phyloP scores from a whole-genome alignment of 306 rosid species.

The Begonia loranthoides region DNA sequence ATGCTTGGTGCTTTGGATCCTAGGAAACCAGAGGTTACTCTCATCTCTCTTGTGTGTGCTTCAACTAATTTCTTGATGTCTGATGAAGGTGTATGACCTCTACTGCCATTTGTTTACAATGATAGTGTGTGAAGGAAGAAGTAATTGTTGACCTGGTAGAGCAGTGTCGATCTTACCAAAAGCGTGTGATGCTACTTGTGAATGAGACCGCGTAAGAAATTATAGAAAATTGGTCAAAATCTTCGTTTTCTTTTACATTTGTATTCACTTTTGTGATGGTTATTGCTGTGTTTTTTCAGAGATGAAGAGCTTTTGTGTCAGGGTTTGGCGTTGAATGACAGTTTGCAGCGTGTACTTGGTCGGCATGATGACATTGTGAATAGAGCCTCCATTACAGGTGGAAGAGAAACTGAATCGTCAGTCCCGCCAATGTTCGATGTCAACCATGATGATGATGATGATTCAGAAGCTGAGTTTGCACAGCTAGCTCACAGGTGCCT shows the following conservation, averaged over 20 bases:
- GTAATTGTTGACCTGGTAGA: constrained; percentile 90
- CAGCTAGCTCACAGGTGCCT: constrained; percentile 72
- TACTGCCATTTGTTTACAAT: constrained; percentile 5
- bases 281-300: constrained; percentile 33
- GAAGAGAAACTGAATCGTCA: constrained; percentile 39
- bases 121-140: constrained; percentile 83
- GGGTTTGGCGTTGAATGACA: constrained; percentile 76
- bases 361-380: constrained; percentile 57
- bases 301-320: constrained; percentile 64
- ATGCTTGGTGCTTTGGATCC: constrained; percentile 85
- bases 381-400: constrained; percentile 31
- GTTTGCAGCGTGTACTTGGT: constrained; percentile 65
- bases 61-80: too few species aligned
- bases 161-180: constrained; percentile 85
- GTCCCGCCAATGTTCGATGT: constrained; percentile 56
- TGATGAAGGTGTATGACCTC: too few species aligned
- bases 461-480: constrained; percentile 67
- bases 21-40: constrained; percentile 49
- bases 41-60: neutral
- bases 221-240: neutral
- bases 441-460: constrained; percentile 64
- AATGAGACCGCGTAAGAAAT: constrained; percentile 52
- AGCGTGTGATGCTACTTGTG: constrained; percentile 86
- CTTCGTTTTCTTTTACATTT: neutral
- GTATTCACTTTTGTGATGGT: neutral